Evolutionary conservation across 2,329 filamentous ascomycete species (phyloP).

Genomic region (Claviceps africana): DNA sequence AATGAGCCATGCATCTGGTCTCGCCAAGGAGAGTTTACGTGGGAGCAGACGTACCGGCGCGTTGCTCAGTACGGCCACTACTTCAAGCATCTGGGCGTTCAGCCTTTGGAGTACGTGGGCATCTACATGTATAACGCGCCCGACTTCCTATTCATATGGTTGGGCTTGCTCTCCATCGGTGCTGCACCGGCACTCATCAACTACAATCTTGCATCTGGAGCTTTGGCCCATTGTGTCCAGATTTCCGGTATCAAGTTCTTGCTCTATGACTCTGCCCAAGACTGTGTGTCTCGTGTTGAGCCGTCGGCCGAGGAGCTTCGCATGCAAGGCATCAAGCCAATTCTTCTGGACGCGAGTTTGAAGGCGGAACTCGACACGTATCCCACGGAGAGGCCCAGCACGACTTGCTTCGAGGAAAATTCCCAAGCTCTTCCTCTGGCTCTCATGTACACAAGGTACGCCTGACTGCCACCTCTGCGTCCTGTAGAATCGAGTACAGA

Average conservation of each 20-base stretch:
- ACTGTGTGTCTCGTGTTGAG: conserved; percentile 2
- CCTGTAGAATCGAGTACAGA: neutral
- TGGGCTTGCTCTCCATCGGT: conserved; percentile 6
- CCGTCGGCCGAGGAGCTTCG: neutral
- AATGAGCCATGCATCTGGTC: conserved; percentile 6
- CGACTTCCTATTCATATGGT: conserved; percentile 5
- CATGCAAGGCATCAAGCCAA: neutral
- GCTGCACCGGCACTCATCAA: conserved; percentile 6
- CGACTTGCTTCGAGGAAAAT: conserved; percentile 3
- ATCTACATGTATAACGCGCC: conserved; percentile 6
- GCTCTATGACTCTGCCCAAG: conserved; percentile 2
- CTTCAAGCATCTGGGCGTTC: conserved; percentile 2
- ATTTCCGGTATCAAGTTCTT: conserved; percentile 1
- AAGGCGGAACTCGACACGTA: conserved; percentile 1
- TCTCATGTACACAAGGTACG: conserved; percentile 5
- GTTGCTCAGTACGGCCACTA: conserved; percentile 6
- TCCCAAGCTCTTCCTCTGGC: neutral
- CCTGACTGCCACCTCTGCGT: neutral
- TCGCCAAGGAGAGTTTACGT: conserved; percentile 5
- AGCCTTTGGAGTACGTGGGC: conserved; percentile 3
- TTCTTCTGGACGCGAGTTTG: neutral
- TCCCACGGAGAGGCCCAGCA: neutral
- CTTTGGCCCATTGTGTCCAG: conserved; percentile 3
- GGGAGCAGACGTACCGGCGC: conserved; percentile 3
- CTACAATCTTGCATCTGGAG: conserved; percentile 4